Percentiles rank a stretch among this genome's conserved stretches.
Conservation (phyloP, 495 filamentous ascomycete genomes). For the Rusavskia elegans region DNA sequence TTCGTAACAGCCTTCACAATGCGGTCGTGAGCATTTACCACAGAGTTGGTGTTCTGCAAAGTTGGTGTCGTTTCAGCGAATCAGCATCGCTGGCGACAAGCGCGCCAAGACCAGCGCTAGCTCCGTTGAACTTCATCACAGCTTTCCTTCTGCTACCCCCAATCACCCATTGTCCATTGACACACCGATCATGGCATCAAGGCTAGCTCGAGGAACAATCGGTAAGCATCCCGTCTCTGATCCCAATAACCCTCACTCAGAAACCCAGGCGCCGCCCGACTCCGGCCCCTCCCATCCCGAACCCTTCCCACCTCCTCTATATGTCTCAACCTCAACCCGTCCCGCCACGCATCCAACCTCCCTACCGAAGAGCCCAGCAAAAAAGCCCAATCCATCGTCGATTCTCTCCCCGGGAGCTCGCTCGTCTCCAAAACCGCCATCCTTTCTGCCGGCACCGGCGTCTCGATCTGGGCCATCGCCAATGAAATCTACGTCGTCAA, state of each 20-base stretch:
- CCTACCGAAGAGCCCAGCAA: constrained; percentile 73
- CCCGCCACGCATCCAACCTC: constrained; percentile 58
- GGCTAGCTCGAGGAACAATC: constrained; percentile 79
- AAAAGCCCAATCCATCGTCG: constrained; percentile 89
- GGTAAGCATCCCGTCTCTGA: constrained; percentile 40
- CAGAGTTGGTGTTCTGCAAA: no score
- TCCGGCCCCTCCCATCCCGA: constrained; percentile 62
- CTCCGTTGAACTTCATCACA: background rate
- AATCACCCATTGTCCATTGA: background rate
- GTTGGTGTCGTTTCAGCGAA: background rate
- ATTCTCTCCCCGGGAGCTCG: constrained; percentile 70
- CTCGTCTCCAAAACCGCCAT: constrained; percentile 90
- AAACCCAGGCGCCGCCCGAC: constrained; percentile 65
- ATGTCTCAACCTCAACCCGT: constrained; percentile 32
- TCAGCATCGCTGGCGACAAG: background rate
- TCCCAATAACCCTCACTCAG: constrained; percentile 6
- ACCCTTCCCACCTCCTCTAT: constrained; percentile 54
- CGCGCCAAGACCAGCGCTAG: background rate
- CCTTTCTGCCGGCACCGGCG: constrained; percentile 78
- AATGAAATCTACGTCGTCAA: constrained; percentile 99
- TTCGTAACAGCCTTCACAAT: no score
- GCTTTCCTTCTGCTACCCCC: background rate
- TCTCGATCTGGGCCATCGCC: constrained; percentile 88
- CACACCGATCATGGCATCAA: constrained; percentile 70
- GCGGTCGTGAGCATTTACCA: no score